Base-by-base conservation (phyloP, 208 protist species). In the Histomonas meleagridis region DNA sequence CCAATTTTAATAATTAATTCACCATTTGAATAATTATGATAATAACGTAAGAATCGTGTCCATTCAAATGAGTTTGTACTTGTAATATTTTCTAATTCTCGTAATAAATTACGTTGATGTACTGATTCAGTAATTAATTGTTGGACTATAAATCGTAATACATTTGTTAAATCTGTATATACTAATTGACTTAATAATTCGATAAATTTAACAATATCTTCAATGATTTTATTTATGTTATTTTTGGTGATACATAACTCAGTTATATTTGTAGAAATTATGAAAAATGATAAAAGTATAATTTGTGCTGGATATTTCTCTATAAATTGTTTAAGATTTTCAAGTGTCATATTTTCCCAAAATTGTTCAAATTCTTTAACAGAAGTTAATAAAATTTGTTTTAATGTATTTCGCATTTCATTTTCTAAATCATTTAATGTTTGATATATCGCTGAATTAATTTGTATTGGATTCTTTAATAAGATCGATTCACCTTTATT, bases 91-190 rank as follows among this genome's bases (percentile, higher is more conserved):
- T 49, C 91, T 79, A 99, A 94, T 38, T 90, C 43, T 23, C 96
- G 95, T 26, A 95, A 96, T 38, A 98, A 95, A 92, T 99, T 97
- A 38, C 97, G 95, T 93, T 99, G 97, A 93, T 99, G 98, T n/a
- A 99, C 98, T 16, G 97, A 95, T 90, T 98, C 95, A 32, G 96
- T 98, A 93, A 99, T 99, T 26, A 99, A 92, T 93, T 99, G 94
- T 94, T n/a, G 95, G 94, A 78, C 49, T 32, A 53, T 65, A 18
- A 79, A 35, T 3, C 76, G 28, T 43, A 46, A 35, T 28, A 40
- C 43, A 35, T 9, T 3, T 21, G 91, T 35, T 92, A 93, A 0
- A 65, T 91, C 43, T 48, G 53, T 65, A 32, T 69, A 91, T 32
- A 91, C 86, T 32, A 60, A 38, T 46, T 91, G 49, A 70, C n/a